phyloP scores from a whole-genome alignment of 495 filamentous ascomycete species.

The Aspergillus diversus region DNA sequence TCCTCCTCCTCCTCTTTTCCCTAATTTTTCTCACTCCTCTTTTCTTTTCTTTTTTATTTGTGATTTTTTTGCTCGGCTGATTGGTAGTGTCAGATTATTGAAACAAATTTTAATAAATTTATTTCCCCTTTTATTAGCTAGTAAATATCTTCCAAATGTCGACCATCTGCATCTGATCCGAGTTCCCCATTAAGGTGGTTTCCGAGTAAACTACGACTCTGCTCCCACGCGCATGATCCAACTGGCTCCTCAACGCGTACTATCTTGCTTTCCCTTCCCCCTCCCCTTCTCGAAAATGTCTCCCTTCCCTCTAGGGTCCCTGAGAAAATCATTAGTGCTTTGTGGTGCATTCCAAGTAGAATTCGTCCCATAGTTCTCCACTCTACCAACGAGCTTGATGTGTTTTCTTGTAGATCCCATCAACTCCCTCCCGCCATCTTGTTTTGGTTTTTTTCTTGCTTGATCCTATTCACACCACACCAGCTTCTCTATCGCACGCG shows the following conservation, averaged over 20 bases:
- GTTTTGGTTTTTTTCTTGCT: slow-evolving; percentile 4
- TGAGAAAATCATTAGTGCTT: background rate
- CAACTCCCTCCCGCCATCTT: slow-evolving; percentile 2
- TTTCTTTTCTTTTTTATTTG: slow-evolving; percentile 23
- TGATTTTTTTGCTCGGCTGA: slow-evolving; percentile 21
- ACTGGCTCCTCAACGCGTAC: slow-evolving; percentile 15
- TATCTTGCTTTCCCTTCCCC: slow-evolving; percentile 7
- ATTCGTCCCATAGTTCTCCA: background rate
- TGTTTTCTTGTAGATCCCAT: background rate
- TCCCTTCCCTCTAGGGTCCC: background rate
- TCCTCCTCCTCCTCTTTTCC: slow-evolving; percentile 21
- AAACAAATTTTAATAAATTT: slow-evolving; percentile 14
- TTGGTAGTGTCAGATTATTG: slow-evolving; percentile 12
- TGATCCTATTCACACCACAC: background rate
- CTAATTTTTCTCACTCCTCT: slow-evolving; percentile 18
- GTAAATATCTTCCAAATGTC: slow-evolving; percentile 9
- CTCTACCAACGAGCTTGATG: background rate
- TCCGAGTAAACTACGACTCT: slow-evolving; percentile 4
- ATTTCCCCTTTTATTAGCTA: background rate
- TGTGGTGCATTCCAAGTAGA: slow-evolving; percentile 5
- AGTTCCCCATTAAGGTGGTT: slow-evolving; percentile 9
- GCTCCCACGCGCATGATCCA: slow-evolving; percentile 12
- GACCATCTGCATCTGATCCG: slow-evolving; percentile 6
- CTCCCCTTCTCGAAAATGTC: background rate
- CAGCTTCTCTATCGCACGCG: background rate